These are phyloP conservation scores for Pestalotiopsis sp. DNA, from an alignment of 2,329 filamentous ascomycete species.

Conservation along the genomic window DNA sequence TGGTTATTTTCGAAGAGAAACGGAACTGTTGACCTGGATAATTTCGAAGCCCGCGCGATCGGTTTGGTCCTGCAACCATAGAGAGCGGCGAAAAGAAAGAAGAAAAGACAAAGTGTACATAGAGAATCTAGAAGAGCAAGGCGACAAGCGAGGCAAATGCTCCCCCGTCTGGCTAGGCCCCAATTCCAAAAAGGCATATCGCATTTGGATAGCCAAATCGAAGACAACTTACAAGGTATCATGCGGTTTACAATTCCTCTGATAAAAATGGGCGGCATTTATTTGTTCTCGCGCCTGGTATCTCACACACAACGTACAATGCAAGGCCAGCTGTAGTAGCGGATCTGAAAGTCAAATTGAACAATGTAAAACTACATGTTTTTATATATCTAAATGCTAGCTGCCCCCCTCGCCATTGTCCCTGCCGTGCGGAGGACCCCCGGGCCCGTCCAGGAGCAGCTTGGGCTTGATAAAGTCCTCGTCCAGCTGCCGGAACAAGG, in stretches of 20 bases:
- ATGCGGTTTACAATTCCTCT: not conserved
- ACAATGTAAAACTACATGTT: not conserved
- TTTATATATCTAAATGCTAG: constrained; percentile 21
- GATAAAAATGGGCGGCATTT: too few relatives aligned
- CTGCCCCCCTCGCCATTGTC: constrained; percentile 29
- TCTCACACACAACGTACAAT: not conserved
- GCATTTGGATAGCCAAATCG: not conserved
- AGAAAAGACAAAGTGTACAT: constrained; percentile 8
- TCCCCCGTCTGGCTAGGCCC: not conserved
- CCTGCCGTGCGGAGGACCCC: constrained; percentile 15
- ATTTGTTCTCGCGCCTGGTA: too few relatives aligned
- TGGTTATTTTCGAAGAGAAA: not conserved
- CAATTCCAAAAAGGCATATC: not conserved
- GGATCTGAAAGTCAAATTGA: not conserved
- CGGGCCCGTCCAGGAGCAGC: constrained; percentile 73
- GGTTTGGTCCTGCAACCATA: not conserved
- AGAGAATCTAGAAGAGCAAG: not conserved
- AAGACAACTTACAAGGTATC: not conserved
- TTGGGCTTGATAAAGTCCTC: constrained; percentile 96
- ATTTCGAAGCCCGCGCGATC: not conserved
- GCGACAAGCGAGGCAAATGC: not conserved
- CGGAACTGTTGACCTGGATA: not conserved
- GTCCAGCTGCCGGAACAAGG: constrained; percentile 88
- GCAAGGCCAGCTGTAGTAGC: not conserved
- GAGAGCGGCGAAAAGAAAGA: not conserved